phyloP scores from a whole-genome alignment of 805 yeast species.

The Candida khao-thaluensis region DNA sequence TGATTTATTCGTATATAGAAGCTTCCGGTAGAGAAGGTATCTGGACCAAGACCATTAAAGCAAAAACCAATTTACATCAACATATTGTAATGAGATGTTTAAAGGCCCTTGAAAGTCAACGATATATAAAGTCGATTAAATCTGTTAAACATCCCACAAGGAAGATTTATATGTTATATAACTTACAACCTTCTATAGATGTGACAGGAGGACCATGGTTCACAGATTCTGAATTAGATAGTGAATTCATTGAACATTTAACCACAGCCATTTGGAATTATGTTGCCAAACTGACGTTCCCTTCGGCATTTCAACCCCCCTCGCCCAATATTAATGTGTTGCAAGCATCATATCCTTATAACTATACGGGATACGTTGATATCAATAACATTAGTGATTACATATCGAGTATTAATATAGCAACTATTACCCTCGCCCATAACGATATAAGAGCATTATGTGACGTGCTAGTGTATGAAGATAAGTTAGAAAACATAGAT shows the following conservation, averaged over 20 bases:
- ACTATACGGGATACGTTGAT: slow-evolving; percentile 63
- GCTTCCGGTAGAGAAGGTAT: slow-evolving; percentile 94
- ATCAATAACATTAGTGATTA: slow-evolving; percentile 75
- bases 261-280: slow-evolving; percentile 85
- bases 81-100: slow-evolving; percentile 84
- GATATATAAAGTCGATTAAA: slow-evolving; percentile 85
- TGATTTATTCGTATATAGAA: slow-evolving; percentile 88
- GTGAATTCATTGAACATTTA: slow-evolving; percentile 85
- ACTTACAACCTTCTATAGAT: slow-evolving; percentile 89
- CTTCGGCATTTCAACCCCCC: slow-evolving; percentile 60
- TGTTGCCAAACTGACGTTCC: slow-evolving; percentile 73
- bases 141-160: slow-evolving; percentile 91
- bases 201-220: slow-evolving; percentile 99
- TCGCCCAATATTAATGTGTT: slow-evolving; percentile 31
- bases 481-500: slow-evolving; percentile 64
- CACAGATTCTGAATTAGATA: slow-evolving; percentile 91
- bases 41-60: slow-evolving; percentile 90
- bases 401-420: slow-evolving; percentile 67
- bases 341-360: slow-evolving; percentile 55
- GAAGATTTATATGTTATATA: slow-evolving; percentile 92
- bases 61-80: slow-evolving; percentile 85
- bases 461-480: slow-evolving; percentile 85
- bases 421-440: slow-evolving; percentile 74
- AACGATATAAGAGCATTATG: slow-evolving; percentile 79
- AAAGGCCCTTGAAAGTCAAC: slow-evolving; percentile 74